Conservation (phyloP, 148 eudicot genomes). For the Fallopia convolvulus region DNA sequence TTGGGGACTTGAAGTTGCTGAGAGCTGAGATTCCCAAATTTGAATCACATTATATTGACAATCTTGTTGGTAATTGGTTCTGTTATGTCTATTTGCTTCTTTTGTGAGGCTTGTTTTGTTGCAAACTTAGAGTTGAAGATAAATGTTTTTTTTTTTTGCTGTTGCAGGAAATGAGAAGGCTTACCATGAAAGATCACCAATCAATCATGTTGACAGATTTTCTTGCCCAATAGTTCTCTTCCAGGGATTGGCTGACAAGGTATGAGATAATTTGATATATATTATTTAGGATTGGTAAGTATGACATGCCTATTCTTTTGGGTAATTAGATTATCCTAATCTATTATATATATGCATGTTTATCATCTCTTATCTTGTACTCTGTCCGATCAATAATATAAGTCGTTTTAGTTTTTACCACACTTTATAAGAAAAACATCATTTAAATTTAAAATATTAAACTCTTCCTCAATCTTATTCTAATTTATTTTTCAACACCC, state of each 20-base stretch:
- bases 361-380: too few relatives aligned
- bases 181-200: slow-evolving; percentile 68
- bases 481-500: too few relatives aligned
- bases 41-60: slow-evolving; percentile 73
- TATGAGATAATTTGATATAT: slow-evolving; percentile 10
- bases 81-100: neutral
- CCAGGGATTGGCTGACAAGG: slow-evolving; percentile 93
- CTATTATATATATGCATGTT: neutral
- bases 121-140: neutral
- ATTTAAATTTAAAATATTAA: too few relatives aligned
- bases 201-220: slow-evolving; percentile 72
- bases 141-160: neutral
- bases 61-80: slow-evolving; percentile 59
- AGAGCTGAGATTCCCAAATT: slow-evolving; percentile 78
- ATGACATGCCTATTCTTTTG: neutral
- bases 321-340: neutral
- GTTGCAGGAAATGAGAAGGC: slow-evolving; percentile 60
- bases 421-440: too few relatives aligned
- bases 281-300: neutral
- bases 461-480: too few relatives aligned
- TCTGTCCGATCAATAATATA: too few relatives aligned
- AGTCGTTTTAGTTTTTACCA: too few relatives aligned
- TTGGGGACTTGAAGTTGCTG: slow-evolving; percentile 60
- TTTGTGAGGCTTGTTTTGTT: neutral
- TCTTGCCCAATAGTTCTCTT: slow-evolving; percentile 86